phyloP scores from a whole-genome alignment of 192 early-diverging fungal genomes.

The Chytriomyces confervae region DNA sequence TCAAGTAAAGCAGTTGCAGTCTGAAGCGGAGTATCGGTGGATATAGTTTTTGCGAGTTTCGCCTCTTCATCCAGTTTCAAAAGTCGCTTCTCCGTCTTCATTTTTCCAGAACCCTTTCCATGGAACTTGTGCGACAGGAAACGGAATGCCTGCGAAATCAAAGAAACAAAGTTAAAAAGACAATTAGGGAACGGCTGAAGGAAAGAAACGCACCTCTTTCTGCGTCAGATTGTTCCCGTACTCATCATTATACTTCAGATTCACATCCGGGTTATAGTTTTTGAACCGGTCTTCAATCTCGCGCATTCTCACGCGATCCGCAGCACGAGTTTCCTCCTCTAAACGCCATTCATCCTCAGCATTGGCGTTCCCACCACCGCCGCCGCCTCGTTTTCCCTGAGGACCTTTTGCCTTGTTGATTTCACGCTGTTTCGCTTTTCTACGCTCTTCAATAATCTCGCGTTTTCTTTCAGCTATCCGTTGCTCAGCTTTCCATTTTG shows the following conservation, averaged over 20 bases:
- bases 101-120: slow-evolving; percentile 89
- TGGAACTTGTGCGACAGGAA: slow-evolving; percentile 94
- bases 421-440: slow-evolving; percentile 65
- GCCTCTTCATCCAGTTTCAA: slow-evolving; percentile 82
- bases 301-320: slow-evolving; percentile 45
- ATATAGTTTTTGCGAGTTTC: slow-evolving; percentile 74
- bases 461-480: slow-evolving; percentile 53
- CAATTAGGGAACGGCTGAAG: not conserved
- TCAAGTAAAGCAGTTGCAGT: slow-evolving; percentile 75
- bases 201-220: slow-evolving; percentile 70
- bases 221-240: slow-evolving; percentile 77
- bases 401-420: slow-evolving; percentile 51
- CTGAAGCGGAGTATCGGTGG: slow-evolving; percentile 76
- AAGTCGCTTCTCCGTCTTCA: slow-evolving; percentile 90
- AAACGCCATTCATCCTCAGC: slow-evolving; percentile 66
- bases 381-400: not conserved
- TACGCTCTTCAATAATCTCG: slow-evolving; percentile 67
- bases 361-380: slow-evolving; percentile 57
- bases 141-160: slow-evolving; percentile 74
- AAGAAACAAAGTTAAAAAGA: slow-evolving; percentile 6
- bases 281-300: slow-evolving; percentile 75
- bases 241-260: slow-evolving; percentile 91
- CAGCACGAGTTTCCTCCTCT: slow-evolving; percentile 46
- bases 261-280: slow-evolving; percentile 89
- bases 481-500: slow-evolving; percentile 77